Conservation (phyloP, 305 asterid genomes). For the Plantago coronopus region DNA sequence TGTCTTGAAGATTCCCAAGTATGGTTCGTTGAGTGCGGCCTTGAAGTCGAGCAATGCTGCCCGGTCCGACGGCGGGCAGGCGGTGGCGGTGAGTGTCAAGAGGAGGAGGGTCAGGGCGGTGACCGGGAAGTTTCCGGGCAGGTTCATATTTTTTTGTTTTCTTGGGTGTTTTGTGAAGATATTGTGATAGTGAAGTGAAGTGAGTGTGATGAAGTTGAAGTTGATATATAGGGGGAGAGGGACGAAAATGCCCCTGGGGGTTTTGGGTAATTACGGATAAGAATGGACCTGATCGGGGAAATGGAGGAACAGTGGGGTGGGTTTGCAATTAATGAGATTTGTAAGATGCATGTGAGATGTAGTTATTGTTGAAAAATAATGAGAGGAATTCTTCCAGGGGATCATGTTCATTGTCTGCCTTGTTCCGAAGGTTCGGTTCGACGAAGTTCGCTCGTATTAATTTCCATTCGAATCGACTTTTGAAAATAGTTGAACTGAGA, state of each 20-base stretch:
- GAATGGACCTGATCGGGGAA: slow-evolving; percentile 3
- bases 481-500: no score
- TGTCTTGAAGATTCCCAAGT: slow-evolving; percentile 63
- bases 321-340: slow-evolving; percentile 31
- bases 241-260: slow-evolving; percentile 34
- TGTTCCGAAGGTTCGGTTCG: no score
- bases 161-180: background rate
- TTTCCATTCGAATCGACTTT: no score
- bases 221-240: slow-evolving; percentile 27
- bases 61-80: slow-evolving; percentile 68
- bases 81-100: slow-evolving; percentile 27
- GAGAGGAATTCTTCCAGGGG: no score
- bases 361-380: no score
- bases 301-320: slow-evolving; percentile 20
- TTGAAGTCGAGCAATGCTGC: slow-evolving; percentile 54
- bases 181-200: background rate
- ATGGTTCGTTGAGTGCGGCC: slow-evolving; percentile 68
- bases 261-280: background rate
- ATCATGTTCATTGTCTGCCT: no score
- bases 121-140: slow-evolving; percentile 22
- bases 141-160: no score
- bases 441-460: no score
- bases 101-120: slow-evolving; percentile 28
- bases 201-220: background rate
- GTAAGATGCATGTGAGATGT: slow-evolving; percentile 17